Evolutionary conservation across 352 stramenopile genomes (phyloP), one percentile per base, ranked within the genome.

Genomic region (Elongisporangium senticosum): DNA sequence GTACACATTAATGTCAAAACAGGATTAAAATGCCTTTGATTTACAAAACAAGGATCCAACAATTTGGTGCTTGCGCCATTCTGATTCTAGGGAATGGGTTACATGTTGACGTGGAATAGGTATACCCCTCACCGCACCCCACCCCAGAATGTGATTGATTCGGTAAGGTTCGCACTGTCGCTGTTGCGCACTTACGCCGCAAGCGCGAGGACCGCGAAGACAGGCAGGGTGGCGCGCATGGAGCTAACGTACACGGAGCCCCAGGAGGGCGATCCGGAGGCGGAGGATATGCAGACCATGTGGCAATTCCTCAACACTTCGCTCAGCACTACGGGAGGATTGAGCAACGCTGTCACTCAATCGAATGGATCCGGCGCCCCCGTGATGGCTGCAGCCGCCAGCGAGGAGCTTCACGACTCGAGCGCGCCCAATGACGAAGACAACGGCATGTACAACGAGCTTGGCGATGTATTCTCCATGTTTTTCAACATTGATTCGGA

Each of bases 381-480:
- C 17, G 28, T 58, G 57, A 26, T 53, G 48, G 55, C 65, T 56
- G 22, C 58, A 49, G 53, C 61, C 56, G 23, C 64, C 50, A 33
- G 39, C 24, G 66, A 77, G 24, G 68, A 72, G 4, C 23, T 75
- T 48, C 56, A 64, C 0, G 65, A 82, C 20, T 33, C 71, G 17
- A 52, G 62, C 23, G 24, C 67, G 24, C 61, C 82, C 15, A 77
- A 71, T 17, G 76, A 87, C 20, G 68, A 74, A 58, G 72, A 80
- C 20, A 64, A 67, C 49, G 67, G 75, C 69, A 77, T 79, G 63
- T 86, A 85, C 64, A 79, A 77, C 24, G 77, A 89, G 43, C 63
- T 90, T 15, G 78, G 80, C 28, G 78, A 88, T 61, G 78, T 89
- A 10, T 89, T 89, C 53, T 80, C 78, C 56, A 82, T 84, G 57